Percentiles rank a stretch among this genome's conserved stretches.
Conservation (phyloP, 2,329 filamentous ascomycete species). For the Amauroascus verrucosus region DNA sequence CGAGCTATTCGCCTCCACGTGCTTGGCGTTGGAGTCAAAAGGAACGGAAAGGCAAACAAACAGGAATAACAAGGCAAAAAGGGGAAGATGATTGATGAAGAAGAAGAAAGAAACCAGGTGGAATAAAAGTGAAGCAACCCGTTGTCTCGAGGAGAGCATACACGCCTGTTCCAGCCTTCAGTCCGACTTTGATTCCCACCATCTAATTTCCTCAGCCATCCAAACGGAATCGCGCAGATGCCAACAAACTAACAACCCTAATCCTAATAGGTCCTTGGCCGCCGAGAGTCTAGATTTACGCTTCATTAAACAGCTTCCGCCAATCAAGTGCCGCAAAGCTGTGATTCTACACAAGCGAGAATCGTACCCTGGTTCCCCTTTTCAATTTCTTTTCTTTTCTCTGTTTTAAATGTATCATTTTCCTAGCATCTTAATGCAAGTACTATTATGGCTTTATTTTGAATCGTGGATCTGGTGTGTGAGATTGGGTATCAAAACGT, state of each 20-base stretch:
- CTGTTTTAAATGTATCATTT: not conserved
- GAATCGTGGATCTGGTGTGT: not conserved
- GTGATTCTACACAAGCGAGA: not conserved
- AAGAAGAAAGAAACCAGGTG: too few relatives aligned
- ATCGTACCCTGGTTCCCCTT: too few relatives aligned
- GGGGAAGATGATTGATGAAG: too few relatives aligned
- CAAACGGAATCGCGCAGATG: not conserved
- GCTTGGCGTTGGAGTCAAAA: not conserved
- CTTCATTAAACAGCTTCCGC: not conserved
- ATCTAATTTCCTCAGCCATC: not conserved
- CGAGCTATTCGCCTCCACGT: not conserved
- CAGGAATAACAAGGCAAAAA: too few relatives aligned
- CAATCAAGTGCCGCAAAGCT: not conserved
- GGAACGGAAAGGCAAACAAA: too few relatives aligned
- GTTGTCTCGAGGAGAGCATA: too few relatives aligned
- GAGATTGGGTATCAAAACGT: not conserved
- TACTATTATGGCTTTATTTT: not conserved
- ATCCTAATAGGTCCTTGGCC: constrained; percentile 1
- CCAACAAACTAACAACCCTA: too few relatives aligned
- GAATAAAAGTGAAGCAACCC: not conserved
- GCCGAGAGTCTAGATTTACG: constrained; percentile 1
- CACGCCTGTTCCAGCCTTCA: too few relatives aligned
- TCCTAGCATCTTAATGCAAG: not conserved
- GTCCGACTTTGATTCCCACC: not conserved
- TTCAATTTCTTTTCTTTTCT: too few relatives aligned